A percentile compares a stretch with the other conserved stretches of the same genome.
These are phyloP conservation scores for Dendrothele bispora DNA, from an alignment of 768 basidiomycete genomes.

Conservation along the genomic window DNA sequence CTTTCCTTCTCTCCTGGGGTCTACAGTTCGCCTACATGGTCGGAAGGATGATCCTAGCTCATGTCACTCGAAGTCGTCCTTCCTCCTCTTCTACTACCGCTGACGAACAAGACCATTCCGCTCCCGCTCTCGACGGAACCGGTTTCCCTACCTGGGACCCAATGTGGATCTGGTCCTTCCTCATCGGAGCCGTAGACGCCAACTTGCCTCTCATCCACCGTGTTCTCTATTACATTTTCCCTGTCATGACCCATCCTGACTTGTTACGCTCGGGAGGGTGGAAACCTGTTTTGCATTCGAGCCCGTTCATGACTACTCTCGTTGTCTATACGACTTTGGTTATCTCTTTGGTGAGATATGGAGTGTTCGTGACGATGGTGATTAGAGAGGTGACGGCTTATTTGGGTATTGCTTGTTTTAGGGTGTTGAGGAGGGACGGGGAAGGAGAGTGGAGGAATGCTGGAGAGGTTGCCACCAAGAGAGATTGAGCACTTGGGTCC, in stretches of 20 bases:
- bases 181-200: neutral
- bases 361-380: constrained; percentile 78
- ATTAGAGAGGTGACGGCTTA: constrained; percentile 87
- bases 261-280: constrained; percentile 21
- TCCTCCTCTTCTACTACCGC: constrained; percentile 86
- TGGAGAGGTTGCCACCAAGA: constrained; percentile 18
- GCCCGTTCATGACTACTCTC: constrained; percentile 55
- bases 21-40: constrained; percentile 88
- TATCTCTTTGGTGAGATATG: constrained; percentile 70
- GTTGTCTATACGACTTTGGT: constrained; percentile 74
- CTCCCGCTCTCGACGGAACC: constrained; percentile 84
- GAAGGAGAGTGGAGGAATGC: constrained; percentile 58
- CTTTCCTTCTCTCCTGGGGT: constrained; percentile 94
- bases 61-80: constrained; percentile 80
- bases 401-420: constrained; percentile 94
- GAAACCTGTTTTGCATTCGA: constrained; percentile 74
- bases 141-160: constrained; percentile 67
- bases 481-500: no score
- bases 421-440: constrained; percentile 81
- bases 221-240: neutral
- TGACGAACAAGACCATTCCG: constrained; percentile 81
- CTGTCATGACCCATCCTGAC: neutral
- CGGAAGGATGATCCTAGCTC: constrained; percentile 89
- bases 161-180: constrained; percentile 47
- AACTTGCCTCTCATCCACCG: neutral